Conservation (phyloP, 1,139 yeast species). For the Nadsonia commutata region DNA sequence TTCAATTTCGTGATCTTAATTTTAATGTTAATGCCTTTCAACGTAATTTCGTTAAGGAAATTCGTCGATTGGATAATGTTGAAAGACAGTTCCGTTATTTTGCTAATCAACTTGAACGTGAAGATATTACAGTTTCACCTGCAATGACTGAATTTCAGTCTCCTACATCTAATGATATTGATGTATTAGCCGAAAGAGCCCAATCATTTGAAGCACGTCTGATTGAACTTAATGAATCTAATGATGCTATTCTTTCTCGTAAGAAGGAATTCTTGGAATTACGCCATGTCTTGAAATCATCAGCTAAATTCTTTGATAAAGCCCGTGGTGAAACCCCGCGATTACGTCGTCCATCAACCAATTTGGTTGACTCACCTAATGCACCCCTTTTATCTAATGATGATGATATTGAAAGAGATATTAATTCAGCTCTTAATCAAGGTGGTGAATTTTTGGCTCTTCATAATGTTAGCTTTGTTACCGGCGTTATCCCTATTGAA, state of each 20-base stretch:
- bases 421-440: not conserved
- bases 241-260: conserved; percentile 38
- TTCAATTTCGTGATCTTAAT: conserved; percentile 79
- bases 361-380: not conserved
- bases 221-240: conserved; percentile 38
- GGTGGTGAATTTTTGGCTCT: conserved; percentile 7
- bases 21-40: conserved; percentile 70
- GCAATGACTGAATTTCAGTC: conserved; percentile 6
- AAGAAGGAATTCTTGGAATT: conserved; percentile 46
- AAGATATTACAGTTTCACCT: conserved; percentile 14
- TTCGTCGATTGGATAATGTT: conserved; percentile 48
- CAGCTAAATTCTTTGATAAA: conserved; percentile 49
- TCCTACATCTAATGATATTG: conserved; percentile 41
- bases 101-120: conserved; percentile 17
- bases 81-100: conserved; percentile 42
- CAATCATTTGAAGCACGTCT: conserved; percentile 48
- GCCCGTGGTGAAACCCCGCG: conserved; percentile 5
- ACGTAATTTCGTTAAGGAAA: conserved; percentile 73
- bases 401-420: not conserved
- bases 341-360: not conserved
- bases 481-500: conserved; percentile 72
- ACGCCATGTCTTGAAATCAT: conserved; percentile 54
- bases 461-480: conserved; percentile 41
- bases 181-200: conserved; percentile 57
- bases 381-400: not conserved